Base-by-base conservation (phyloP, 2,329 filamentous ascomycete species). In the Escovopsis sp. region DNA sequence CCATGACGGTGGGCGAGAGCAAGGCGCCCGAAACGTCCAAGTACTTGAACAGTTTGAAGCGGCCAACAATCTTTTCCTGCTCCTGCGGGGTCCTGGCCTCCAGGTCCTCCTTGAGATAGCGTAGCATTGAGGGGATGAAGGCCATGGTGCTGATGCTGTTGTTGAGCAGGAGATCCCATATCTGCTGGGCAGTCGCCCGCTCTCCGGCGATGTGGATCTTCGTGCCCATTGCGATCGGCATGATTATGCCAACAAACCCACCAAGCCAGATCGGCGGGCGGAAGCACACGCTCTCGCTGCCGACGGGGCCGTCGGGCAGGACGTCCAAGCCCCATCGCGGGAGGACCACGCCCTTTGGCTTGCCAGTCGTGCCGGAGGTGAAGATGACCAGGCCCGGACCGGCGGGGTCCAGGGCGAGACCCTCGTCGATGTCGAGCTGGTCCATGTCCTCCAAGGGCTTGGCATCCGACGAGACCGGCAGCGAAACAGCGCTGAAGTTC, bases 311-410 rank as follows among this genome's bases (percentile, higher is more conserved):
- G 6, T 44, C 34, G 0, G 38, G 38, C 3, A 33, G 18, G 12
- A 39, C 41, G 2, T 34, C 33, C 15, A 45, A 38, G 37, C 40
- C 48, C 12, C 34, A 34, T 12, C 45, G 36, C 3, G 48, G 49
- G 48, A 94, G 64, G 18, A 85, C 70, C 2, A 86, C 83, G 45
- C 60, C 66, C 48, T 71, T 71, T 4, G 68, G 66, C 0, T 59
- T 50, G 4, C 64, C 65, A 0, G 66, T 69, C 10, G 67, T 71
- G 12, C 68, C 68, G 45, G 66, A 69, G 15, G 67, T 70, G 51
- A 70, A 70, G 18, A 69, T 55, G 37, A 70, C 82, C 82, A 53
- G 30, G 1, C 50, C 50, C 0, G 50, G 51, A 1, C 50, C 44
- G 4, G 26, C 11, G 1, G 43, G 38, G 18, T 46, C 45, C 36